A percentile compares a stretch with the other conserved stretches of the same genome.
Conservation (phyloP, 306 rosid genomes). For the Prunus davidiana region DNA sequence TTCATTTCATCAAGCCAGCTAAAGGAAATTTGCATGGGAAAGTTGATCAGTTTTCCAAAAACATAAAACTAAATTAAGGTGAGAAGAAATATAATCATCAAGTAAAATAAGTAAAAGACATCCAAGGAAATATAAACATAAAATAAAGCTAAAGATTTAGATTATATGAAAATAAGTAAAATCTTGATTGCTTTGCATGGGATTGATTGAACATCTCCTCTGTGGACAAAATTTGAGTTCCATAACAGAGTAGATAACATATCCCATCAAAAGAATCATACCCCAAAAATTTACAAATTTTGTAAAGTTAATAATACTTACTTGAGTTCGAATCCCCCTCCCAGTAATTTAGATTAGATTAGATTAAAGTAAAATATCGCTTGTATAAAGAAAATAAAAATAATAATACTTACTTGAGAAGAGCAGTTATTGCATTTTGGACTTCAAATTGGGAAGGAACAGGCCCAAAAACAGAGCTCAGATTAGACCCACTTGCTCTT, state of each 20-base stretch:
- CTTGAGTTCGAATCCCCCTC: slow-evolving; percentile 3
- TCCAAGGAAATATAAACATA: too few species aligned
- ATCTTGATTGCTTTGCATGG: background rate
- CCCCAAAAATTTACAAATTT: background rate
- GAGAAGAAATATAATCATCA: too few species aligned
- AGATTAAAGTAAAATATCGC: too few species aligned
- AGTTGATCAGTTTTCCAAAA: background rate
- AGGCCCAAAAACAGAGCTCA: slow-evolving; percentile 32
- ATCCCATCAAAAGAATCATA: background rate
- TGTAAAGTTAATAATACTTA: slow-evolving; percentile 26
- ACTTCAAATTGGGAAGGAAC: slow-evolving; percentile 62
- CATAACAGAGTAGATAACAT: background rate
- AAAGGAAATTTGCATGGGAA: background rate
- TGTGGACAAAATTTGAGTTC: background rate
- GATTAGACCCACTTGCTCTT: slow-evolving; percentile 11
- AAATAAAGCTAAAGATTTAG: too few species aligned
- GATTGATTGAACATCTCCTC: too few species aligned
- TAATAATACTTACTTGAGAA: slow-evolving; percentile 42
- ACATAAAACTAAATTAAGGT: background rate
- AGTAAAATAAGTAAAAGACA: too few species aligned
- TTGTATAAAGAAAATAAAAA: too few species aligned
- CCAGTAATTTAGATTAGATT: too few species aligned
- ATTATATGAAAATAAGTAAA: too few species aligned
- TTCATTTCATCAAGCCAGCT: background rate
- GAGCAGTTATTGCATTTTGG: slow-evolving; percentile 45